Evolutionary conservation across 306 rosid species (phyloP).

Genomic region (Lagenaria siceraria): DNA sequence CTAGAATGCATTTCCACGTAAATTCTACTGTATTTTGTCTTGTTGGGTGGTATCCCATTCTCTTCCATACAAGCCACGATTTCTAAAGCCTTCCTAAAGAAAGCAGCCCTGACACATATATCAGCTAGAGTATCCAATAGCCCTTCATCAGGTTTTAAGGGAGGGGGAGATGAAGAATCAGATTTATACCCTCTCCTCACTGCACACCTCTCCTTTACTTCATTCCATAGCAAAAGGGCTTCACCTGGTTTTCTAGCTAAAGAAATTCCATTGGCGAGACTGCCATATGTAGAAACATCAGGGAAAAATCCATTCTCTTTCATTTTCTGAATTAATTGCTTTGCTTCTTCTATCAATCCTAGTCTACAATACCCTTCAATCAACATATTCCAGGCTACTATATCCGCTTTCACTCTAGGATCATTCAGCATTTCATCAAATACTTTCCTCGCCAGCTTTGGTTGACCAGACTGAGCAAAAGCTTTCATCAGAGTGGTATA

Average conservation of each 20-base stretch:
- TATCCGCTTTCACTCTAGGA: constrained; percentile 67
- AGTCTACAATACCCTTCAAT: constrained; percentile 83
- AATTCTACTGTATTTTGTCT: constrained; percentile 80
- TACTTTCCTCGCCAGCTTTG: constrained; percentile 85
- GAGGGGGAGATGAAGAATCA: constrained; percentile 36
- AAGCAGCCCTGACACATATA: constrained; percentile 92
- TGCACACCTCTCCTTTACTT: constrained; percentile 77
- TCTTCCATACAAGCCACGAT: constrained; percentile 99
- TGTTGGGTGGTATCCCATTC: constrained; percentile 79
- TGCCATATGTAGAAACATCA: constrained; percentile 74
- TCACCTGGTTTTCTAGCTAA: constrained; percentile 91
- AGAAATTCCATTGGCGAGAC: constrained; percentile 70
- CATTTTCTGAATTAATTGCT: constrained; percentile 64
- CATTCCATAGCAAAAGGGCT: constrained; percentile 88
- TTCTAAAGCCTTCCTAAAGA: constrained; percentile 81
- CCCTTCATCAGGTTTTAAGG: constrained; percentile 80
- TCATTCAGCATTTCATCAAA: constrained; percentile 79
- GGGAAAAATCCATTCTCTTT: constrained; percentile 69
- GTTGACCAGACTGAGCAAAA: constrained; percentile 77
- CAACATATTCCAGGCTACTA: constrained; percentile 89
- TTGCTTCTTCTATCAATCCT: constrained; percentile 72
- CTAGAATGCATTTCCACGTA: constrained; percentile 99
- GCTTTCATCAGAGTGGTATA: constrained; percentile 96
- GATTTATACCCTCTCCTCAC: constrained; percentile 20
- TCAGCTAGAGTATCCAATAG: constrained; percentile 82